Evolutionary conservation across 805 yeast species (phyloP), one percentile per base, ranked within the genome.

Genomic region (Yarrowia deformans): DNA sequence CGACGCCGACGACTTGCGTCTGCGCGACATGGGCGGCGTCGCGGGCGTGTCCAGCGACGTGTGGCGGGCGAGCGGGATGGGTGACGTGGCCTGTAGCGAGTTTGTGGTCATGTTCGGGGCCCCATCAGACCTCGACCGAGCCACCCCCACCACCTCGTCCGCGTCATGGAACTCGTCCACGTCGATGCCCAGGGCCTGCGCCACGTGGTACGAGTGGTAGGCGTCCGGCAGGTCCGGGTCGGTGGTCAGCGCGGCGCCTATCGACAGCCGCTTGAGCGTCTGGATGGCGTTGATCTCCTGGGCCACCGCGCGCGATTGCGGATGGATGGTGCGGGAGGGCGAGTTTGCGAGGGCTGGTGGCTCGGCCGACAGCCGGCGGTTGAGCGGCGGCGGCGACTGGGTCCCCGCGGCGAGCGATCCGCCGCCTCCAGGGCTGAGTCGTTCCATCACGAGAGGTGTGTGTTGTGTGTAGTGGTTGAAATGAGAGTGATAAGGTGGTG

Each of bases 251-350:
- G 78, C 68, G 16, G 81, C 76, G 55, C 81, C 81, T 8, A 81
- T 72, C 8, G 82, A 78, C 16, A 81, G 76, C 32, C 84, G 77
- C 67, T 80, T 81, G 50, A 81, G 74, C 12, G 80, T 76, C 71
- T 81, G 81, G 42, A 81, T 75, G 56, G 77, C 78, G 69, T 74
- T 74, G 76, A 81, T 75, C 72, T 81, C 84, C 72, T 80, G 83
- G 67, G 79, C 81, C 29, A 81, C 81, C 18, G 79, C 74, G 1
- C 68, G 55, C 18, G 55, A 48, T 48, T 39, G 79, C 75, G 35
- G 73, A 69, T n/a, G 74, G 48, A 63, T 63, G 48, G 48, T 63
- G 35, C 39, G 40, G 56, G 37, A 19, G 9, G 70, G 70, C 1
- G 70, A 68, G 14, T 45, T 29, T 18, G 67, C 42, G 13, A 68